A percentile compares a stretch with the other conserved stretches of the same genome.
phyloP scores from a whole-genome alignment of 495 filamentous ascomycete genomes.

The Xylaria flabelliformis region DNA sequence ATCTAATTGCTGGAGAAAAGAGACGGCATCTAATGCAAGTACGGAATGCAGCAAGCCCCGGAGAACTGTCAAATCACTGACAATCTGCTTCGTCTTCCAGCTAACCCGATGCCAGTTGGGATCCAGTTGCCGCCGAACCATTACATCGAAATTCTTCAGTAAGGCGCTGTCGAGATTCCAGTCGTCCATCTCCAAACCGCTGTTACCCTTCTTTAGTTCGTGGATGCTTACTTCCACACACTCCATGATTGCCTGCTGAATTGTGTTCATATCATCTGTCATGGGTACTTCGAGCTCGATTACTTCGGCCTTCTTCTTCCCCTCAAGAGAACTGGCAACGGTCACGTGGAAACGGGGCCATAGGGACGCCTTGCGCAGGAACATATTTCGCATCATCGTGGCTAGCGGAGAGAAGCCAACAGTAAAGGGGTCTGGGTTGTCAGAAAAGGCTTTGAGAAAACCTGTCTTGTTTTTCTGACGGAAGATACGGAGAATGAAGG shows the following conservation, averaged over 20 bases:
- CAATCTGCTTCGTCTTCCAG: slow-evolving; percentile 93
- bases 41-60: slow-evolving; percentile 85
- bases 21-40: slow-evolving; percentile 87
- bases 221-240: slow-evolving; percentile 94
- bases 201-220: slow-evolving; percentile 88
- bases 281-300: slow-evolving; percentile 97
- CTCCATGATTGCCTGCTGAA: slow-evolving; percentile 93
- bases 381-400: slow-evolving; percentile 91
- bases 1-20: slow-evolving; percentile 91
- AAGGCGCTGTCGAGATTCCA: slow-evolving; percentile 97
- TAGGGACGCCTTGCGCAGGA: slow-evolving; percentile 83
- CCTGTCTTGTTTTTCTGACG: slow-evolving; percentile 90
- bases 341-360: slow-evolving; percentile 96
- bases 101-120: slow-evolving; percentile 97
- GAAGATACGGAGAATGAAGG: slow-evolving; percentile 93
- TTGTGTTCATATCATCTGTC: slow-evolving; percentile 90
- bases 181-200: slow-evolving; percentile 92
- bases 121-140: slow-evolving; percentile 88
- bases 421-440: slow-evolving; percentile 90
- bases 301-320: slow-evolving; percentile 93
- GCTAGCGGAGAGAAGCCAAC: slow-evolving; percentile 87
- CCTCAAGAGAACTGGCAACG: slow-evolving; percentile 87
- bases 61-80: slow-evolving; percentile 83
- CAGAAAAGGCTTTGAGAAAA: slow-evolving; percentile 96
- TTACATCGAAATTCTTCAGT: slow-evolving; percentile 88